Evolutionary conservation across 2,329 filamentous ascomycete genomes (phyloP), one percentile per base, ranked within the genome.

Genomic region (Stagonosporopsis chrysanthemi): DNA sequence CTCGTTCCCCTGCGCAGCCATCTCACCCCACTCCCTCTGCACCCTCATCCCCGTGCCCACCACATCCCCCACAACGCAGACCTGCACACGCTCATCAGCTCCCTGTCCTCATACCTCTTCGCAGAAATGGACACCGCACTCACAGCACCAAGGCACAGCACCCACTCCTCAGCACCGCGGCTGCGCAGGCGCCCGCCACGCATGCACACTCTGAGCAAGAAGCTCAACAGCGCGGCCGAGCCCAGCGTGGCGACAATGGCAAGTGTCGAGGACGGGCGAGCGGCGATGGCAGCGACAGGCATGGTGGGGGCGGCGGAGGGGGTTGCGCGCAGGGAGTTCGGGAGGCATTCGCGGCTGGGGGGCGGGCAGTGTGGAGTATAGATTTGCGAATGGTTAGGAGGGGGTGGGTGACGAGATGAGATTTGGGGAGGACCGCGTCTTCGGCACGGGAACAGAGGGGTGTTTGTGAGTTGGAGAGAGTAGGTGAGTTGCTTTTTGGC

Each of bases 131-230:
- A 11, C n/a, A 15, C 9, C n/a, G 28, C 7, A 73, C 58, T 45
- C 59, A 82, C 73, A 65, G 73, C 71, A 5, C 80, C 77, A 4
- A 68, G 60, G 1, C 78, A 35, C 55, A 82, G 80, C 4, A 80
- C 57, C 54, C 74, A 78, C 64, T 84, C 83, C 74, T 85, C 83
- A 55, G 77, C 69, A n/a, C 80, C 81, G 44, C 80, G 74, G 47
- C 77, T 80, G 26, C 76, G 80, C 47, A 83, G 77, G 66, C 83
- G 76, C 47, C 71, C 71, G 41, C 56, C 69, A 62, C 81, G 78
- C 41, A 82, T 82, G 52, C 79, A 82, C 14, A 78, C 60, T 55
- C 81, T 77, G 50, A 78, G 68, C 23, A 72, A 52, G 24, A 80
- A 79, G 17, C 70, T 71, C 38, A 81, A 66, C 4, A 77, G 70